Evolutionary conservation across 2,329 filamentous ascomycete species (phyloP).

Genomic region (Geosmithia flava): DNA sequence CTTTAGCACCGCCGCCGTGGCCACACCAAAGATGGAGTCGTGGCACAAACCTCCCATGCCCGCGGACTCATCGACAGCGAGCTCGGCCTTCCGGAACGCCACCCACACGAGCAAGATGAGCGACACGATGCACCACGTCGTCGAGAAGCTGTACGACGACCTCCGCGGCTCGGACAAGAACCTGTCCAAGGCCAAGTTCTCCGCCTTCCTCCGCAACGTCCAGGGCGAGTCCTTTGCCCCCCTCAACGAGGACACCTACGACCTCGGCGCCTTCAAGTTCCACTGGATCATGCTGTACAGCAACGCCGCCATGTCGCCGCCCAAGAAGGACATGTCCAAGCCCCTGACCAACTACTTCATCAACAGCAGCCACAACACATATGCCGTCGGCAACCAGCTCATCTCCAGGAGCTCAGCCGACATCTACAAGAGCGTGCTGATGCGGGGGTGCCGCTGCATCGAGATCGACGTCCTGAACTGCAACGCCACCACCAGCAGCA

Average conservation of each 20-base stretch:
- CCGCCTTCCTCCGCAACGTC: slow-evolving; percentile 32
- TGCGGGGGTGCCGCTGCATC: slow-evolving; percentile 73
- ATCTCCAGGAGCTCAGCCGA: slow-evolving; percentile 65
- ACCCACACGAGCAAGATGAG: slow-evolving; percentile 27
- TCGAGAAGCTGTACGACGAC: slow-evolving; percentile 33
- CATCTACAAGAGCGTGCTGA: slow-evolving; percentile 67
- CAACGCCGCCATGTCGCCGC: slow-evolving; percentile 29
- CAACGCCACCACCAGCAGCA: slow-evolving; percentile 26
- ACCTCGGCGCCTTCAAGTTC: slow-evolving; percentile 35
- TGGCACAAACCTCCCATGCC: slow-evolving; percentile 6
- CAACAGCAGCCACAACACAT: slow-evolving; percentile 91
- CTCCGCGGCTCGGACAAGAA: slow-evolving; percentile 21
- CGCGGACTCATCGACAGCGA: slow-evolving; percentile 13
- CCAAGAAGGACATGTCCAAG: slow-evolving; percentile 44
- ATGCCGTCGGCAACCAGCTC: slow-evolving; percentile 77
- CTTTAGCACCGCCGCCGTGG: slow-evolving; percentile 16
- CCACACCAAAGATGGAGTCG: slow-evolving; percentile 13
- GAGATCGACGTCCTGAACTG: slow-evolving; percentile 96
- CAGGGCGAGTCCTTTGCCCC: slow-evolving; percentile 30
- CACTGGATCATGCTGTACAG: slow-evolving; percentile 30
- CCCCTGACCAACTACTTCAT: slow-evolving; percentile 87
- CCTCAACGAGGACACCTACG: slow-evolving; percentile 27
- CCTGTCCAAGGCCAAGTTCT: slow-evolving; percentile 24
- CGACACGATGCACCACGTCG: slow-evolving; percentile 32
- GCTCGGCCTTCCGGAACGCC: slow-evolving; percentile 6